Evolutionary conservation across 2,329 filamentous ascomycete species (phyloP), one percentile per base, ranked within the genome.

Genomic region (Paradendryphiella salina): DNA sequence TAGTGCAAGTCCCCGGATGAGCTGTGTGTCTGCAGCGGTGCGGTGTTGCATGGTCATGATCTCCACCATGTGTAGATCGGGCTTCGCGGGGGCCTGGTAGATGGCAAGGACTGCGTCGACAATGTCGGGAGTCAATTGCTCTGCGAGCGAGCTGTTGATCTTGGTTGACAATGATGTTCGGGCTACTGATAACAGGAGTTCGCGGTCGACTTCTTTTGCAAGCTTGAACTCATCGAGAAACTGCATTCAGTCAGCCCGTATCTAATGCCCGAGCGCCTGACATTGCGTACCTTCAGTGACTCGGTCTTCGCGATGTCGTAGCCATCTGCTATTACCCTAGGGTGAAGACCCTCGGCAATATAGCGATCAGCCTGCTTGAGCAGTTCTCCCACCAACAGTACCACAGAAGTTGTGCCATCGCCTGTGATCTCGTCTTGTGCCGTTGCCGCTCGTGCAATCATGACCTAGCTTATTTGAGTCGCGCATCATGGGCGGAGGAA

Each of bases 21-120:
- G 85, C 75, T 96, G 91, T 50, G 94, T 99, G 75, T 99, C 94
- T 26, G 94, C 90, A 52, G 93, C 92, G 44, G 90, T 91, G 64
- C 93, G 89, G 79, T 99, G 94, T 79, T 99, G 94, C 93, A 99
- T 97, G 75, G 96, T 97, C 94, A 99, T 99, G 67, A 99, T 97
- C 77, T 99, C 94, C 62, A 99, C 83, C 94, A 99, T 99, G 80
- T 97, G 93, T 69, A 99, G 77, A 77, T 99, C 94, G 49, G 95
- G 95, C 79, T 97, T 97, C 57, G 85, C 85, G 20, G 90, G 90
- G 14, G 89, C 80, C 73, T 91, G 83, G 80, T 96, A 92, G 73
- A 99, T 99, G 59, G 94, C 85, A 50, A 99, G 85, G 39, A 99
- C 94, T 52, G 94, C 89, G 73, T 99, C 94, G 69, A 97, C 94